phyloP scores from a whole-genome alignment of 2,329 filamentous ascomycete species.

The Phyllosticta citrichinensis region DNA sequence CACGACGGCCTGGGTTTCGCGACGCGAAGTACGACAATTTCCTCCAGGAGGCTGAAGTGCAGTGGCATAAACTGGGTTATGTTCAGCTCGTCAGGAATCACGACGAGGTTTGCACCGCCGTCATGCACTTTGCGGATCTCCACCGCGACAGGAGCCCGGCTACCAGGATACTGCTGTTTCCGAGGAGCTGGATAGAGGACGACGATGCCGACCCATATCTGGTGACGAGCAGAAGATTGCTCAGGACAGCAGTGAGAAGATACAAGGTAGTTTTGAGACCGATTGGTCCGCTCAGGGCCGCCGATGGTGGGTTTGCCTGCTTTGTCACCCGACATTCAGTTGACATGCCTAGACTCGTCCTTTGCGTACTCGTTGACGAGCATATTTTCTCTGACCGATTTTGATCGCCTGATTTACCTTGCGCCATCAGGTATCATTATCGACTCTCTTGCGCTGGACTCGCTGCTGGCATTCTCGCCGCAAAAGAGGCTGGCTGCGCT shows the following conservation, averaged over 20 bases:
- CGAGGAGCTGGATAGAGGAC: conserved; percentile 26
- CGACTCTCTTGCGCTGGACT: conserved; percentile 37
- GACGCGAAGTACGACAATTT: conserved; percentile 13
- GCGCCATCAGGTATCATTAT: conserved; percentile 36
- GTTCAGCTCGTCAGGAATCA: conserved; percentile 37
- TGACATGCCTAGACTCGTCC: conserved; percentile 8
- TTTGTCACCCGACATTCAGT: neutral
- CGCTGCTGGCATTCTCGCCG: conserved; percentile 31
- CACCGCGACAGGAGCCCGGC: conserved; percentile 37
- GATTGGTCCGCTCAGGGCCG: conserved; percentile 29
- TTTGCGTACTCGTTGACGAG: conserved; percentile 36
- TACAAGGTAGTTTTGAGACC: conserved; percentile 37
- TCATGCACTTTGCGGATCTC: conserved; percentile 40
- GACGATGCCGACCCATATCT: conserved; percentile 31
- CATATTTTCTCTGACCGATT: conserved; percentile 34
- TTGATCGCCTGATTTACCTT: conserved; percentile 36
- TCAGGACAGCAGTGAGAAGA: conserved; percentile 35
- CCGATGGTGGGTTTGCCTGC: conserved; percentile 18
- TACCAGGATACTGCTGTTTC: conserved; percentile 36
- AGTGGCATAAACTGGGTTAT: conserved; percentile 39
- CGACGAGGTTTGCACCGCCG: conserved; percentile 38
- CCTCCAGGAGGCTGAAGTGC: conserved; percentile 21
- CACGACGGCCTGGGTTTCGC: neutral
- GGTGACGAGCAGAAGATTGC: conserved; percentile 33
- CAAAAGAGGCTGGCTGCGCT: conserved; percentile 26